Evolutionary conservation across 73 alveolate species (phyloP), one percentile per base, ranked within the genome.

Genomic region (Uronychia setigera): DNA sequence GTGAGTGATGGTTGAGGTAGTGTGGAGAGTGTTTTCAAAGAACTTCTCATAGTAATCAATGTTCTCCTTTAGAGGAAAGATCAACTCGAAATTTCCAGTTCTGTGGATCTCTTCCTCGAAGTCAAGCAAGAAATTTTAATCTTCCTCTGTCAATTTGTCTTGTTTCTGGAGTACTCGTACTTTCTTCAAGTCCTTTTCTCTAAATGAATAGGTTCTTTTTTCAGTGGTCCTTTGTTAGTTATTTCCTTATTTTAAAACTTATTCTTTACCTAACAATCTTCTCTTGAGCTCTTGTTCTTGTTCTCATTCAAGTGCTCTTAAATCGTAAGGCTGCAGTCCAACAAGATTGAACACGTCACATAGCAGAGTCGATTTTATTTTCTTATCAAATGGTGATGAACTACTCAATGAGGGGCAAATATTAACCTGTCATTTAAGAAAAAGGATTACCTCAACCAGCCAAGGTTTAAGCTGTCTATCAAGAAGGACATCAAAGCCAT

Each of bases 401-500:
- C 98, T 88, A 76, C 94, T 93, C 74, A 97, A 84, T n/a, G 98
- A 94, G 14, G 99, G 99, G 32, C 95, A 93, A 1, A 94, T 98
- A 88, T 97, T 97, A 26, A 97, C 99, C 67, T 46, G 67, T 5
- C 19, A 5, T 46, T 19, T 11, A 19, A 5, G 5, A 5, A 11
- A 46, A 5, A n/a, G n/a, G n/a, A 5, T 19, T 46, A 46, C 67
- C 78, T 97, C 99, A 30, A 97, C 77, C 46, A 97, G 89, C 99
- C 99, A 96, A 27, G 99, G 99, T 87, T 92, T 97, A 0, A 96
- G 94, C 29, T 82, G 81, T 59, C 87, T 92, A 89, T 97, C 99
- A 29, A 97, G 92, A 1, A 97, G 60, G 13, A 97, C 93, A 84
- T 97, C 99, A 77, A 94, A 97, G 58, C 99, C 99, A 91, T 96